Conservation (phyloP, 345 rosid species). For the Gossypium rotundifolium region DNA sequence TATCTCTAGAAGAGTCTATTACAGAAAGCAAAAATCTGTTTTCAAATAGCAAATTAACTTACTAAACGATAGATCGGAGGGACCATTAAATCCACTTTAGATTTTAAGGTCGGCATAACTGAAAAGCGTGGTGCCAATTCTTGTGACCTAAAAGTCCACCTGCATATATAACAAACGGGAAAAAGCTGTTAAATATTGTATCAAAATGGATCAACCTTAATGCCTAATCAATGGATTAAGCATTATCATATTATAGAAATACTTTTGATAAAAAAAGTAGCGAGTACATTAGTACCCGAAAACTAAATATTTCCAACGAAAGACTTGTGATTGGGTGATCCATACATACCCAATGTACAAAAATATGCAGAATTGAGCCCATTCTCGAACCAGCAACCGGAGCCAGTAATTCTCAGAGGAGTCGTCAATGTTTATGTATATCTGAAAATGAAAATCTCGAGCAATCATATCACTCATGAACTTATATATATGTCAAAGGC, state of each 20-base stretch:
- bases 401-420: slow-evolving; percentile 75
- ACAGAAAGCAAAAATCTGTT: not conserved
- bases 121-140: slow-evolving; percentile 74
- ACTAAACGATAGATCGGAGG: slow-evolving; percentile 85
- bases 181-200: not conserved
- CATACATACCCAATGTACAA: slow-evolving; percentile 68
- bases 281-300: not conserved
- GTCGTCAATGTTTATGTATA: slow-evolving; percentile 63
- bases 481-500: not conserved
- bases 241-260: not conserved
- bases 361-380: slow-evolving; percentile 86
- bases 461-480: not conserved
- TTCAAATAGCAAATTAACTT: slow-evolving; percentile 24
- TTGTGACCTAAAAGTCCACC: slow-evolving; percentile 95
- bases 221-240: not conserved
- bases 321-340: not conserved
- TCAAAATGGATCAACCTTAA: not conserved
- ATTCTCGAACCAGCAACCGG: slow-evolving; percentile 70
- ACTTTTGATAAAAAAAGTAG: not conserved
- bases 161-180: slow-evolving; percentile 16
- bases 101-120: slow-evolving; percentile 70
- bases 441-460: slow-evolving; percentile 36
- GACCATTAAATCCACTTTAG: slow-evolving; percentile 33
- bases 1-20: not conserved
- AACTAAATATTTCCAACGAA: not conserved